Percentiles rank a stretch among this genome's conserved stretches.
phyloP scores from a whole-genome alignment of 768 basidiomycete genomes.

The Boletus tylopilopsis region DNA sequence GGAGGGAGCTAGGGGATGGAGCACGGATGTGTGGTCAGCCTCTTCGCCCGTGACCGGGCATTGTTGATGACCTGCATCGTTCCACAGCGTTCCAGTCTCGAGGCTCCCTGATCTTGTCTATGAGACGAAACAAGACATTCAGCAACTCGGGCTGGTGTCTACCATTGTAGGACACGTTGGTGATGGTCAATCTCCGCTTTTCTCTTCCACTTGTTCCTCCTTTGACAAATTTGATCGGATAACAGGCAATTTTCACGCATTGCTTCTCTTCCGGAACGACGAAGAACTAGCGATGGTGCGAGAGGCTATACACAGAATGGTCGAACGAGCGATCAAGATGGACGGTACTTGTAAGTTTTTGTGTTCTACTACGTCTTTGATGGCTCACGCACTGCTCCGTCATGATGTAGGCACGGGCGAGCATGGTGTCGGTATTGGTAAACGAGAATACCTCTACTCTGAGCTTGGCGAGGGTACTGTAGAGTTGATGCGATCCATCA shows the following conservation, averaged over 20 bases:
- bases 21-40: constrained; percentile 73
- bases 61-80: background rate
- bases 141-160: constrained; percentile 49
- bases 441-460: constrained; percentile 72
- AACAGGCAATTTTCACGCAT: constrained; percentile 47
- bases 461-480: constrained; percentile 86
- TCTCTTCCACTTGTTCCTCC: background rate
- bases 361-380: background rate
- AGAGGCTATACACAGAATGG: constrained; percentile 56
- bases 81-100: constrained; percentile 56
- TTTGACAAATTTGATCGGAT: background rate
- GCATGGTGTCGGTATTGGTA: constrained; percentile 86
- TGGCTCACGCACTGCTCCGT: background rate
- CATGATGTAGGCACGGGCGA: constrained; percentile 61
- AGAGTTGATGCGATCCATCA: constrained; percentile 79
- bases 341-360: constrained; percentile 65
- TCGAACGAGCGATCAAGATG: constrained; percentile 60
- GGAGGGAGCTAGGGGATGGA: constrained; percentile 57
- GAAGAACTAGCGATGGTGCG: constrained; percentile 44
- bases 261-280: constrained; percentile 55
- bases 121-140: constrained; percentile 71
- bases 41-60: background rate
- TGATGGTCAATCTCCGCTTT: constrained; percentile 48
- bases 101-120: constrained; percentile 59
- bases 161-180: constrained; percentile 77